These are phyloP conservation scores for Dictyophora rubrovolvata DNA, from an alignment of 768 basidiomycete genomes.

Conservation along the genomic window DNA sequence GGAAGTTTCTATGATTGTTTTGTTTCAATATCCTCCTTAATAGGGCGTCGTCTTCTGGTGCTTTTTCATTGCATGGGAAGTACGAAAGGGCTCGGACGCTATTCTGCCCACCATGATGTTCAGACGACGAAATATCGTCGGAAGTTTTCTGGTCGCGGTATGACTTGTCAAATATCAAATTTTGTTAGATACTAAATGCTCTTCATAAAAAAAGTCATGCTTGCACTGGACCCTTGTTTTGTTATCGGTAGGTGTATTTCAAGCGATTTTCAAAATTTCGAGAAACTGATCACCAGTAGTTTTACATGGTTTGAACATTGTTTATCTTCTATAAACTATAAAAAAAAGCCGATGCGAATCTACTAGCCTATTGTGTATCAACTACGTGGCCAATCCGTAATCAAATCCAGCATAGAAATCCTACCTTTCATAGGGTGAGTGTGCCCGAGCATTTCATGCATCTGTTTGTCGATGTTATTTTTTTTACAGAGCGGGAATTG, in stretches of 20 bases:
- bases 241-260: slow-evolving; percentile 11
- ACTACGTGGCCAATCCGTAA: slow-evolving; percentile 24
- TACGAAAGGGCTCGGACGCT: slow-evolving; percentile 22
- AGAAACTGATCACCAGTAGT: not conserved
- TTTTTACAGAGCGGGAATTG: not conserved
- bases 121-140: slow-evolving; percentile 21
- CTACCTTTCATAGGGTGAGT: slow-evolving; percentile 27
- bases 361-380: slow-evolving; percentile 23
- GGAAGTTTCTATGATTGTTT: not conserved
- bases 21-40: not conserved
- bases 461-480: slow-evolving; percentile 15
- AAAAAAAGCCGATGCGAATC: not conserved
- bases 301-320: not conserved
- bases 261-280: not conserved
- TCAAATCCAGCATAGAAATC: slow-evolving; percentile 30
- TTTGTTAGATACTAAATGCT: not conserved
- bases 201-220: slow-evolving; percentile 11
- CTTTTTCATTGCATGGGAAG: slow-evolving; percentile 22
- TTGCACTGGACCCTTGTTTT: slow-evolving; percentile 13
- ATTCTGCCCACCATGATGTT: slow-evolving; percentile 30
- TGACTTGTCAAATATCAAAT: not conserved
- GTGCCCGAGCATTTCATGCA: not conserved
- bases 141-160: slow-evolving; percentile 19
- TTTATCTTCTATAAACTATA: not conserved
- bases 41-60: slow-evolving; percentile 20